Evolutionary conservation across 768 basidiomycete species (phyloP), one percentile per base, ranked within the genome.

Genomic region (Clathrus columnatus): DNA sequence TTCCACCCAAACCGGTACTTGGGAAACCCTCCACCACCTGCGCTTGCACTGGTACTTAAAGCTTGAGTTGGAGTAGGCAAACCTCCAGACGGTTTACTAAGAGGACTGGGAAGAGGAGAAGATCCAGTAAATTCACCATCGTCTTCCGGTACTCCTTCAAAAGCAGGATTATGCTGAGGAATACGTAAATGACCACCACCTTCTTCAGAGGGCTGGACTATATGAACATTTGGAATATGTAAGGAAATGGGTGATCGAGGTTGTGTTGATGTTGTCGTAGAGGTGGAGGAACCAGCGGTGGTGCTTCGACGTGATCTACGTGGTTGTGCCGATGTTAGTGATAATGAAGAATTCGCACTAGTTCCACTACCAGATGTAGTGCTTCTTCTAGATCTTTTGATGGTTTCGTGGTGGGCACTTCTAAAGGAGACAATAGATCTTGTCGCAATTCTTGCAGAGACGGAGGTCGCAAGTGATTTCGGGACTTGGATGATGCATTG

Each of bases 41-140:
- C 36, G n/a, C 11, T 11, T 36, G 36, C n/a, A 23, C 44, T 32
- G 10, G 69, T 65, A 41, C 70, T 60, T n/a, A 75, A 66, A 2
- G 74, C 74, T n/a, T n/a, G n/a, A n/a, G n/a, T n/a, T 0, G 63
- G 59, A 42, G 68, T 76, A 1, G 75, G 73, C 50, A 75, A 76
- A 27, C 67, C 64, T 1, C 49, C 20, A 0, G 56, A 56, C 21
- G 51, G 61, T 32, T 59, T 48, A 43, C 10, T 46, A 42, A 36
- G 20, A 28, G 53, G 44, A 27, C 45, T 48, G 18, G 44, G 53
- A 47, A 47, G 27, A 17, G 23, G 20, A 46, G 44, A 48, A 26
- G 30, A 26, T 2, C 28, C n/a, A 18, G 50, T 18, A 52, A 32
- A 48, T 14, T 56, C 57, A 17, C 24, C 21, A 18, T n/a, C 14